phyloP scores from a whole-genome alignment of 257 asterid species.

The Penstemon eatonii region DNA sequence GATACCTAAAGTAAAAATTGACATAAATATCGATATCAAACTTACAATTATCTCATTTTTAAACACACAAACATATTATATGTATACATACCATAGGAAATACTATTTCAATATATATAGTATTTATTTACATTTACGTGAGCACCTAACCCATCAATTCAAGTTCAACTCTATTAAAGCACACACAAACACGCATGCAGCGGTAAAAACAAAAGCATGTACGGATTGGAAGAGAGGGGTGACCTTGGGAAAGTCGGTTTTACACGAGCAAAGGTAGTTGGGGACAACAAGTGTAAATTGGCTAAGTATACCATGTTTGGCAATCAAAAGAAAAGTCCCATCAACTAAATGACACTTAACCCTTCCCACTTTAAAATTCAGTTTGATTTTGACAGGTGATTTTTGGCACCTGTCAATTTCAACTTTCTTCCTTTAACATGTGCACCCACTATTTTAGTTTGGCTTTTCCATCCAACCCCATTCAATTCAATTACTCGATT shows the following conservation, averaged over 20 bases:
- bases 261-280: conserved; percentile 56
- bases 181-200: conserved; percentile 18
- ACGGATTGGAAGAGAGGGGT: conserved; percentile 9
- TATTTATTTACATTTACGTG: no score
- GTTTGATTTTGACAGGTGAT: conserved; percentile 48
- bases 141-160: no score
- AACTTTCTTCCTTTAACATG: conserved; percentile 30
- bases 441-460: conserved; percentile 29
- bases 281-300: conserved; percentile 38
- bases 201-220: conserved; percentile 18
- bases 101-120: no score
- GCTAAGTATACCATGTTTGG: conserved; percentile 42
- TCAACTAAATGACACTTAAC: conserved; percentile 50
- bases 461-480: conserved; percentile 8
- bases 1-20: no score
- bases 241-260: conserved; percentile 37
- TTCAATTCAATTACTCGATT: conserved; percentile 5
- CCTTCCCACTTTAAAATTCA: conserved; percentile 24
- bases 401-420: conserved; percentile 49
- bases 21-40: no score
- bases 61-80: no score
- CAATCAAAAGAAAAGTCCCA: conserved; percentile 63
- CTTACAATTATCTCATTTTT: no score
- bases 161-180: no score
- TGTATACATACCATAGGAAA: no score